Conservation (phyloP, 495 filamentous ascomycete genomes). For the Aspergillus baeticus region DNA sequence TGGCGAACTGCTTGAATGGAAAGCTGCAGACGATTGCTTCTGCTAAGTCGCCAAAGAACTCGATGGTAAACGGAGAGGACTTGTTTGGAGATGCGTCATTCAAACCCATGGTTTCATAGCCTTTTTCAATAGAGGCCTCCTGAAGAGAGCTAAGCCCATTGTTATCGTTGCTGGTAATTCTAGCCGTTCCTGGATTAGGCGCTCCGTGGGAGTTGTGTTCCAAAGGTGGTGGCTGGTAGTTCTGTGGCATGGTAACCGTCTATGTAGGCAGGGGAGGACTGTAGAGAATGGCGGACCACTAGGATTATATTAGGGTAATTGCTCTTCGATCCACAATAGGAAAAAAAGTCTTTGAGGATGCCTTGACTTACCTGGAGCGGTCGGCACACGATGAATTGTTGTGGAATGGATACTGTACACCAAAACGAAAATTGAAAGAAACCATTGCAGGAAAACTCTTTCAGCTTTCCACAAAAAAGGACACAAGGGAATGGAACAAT, state of each 20-base stretch:
- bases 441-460: too few species aligned
- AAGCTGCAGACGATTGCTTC: conserved; percentile 14
- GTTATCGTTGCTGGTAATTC: not conserved
- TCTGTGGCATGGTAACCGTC: not conserved
- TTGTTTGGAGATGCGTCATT: not conserved
- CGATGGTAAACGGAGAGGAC: conserved; percentile 9
- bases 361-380: too few species aligned
- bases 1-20: conserved; percentile 20
- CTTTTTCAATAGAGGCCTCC: not conserved
- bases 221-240: not conserved
- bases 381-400: too few species aligned
- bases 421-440: too few species aligned
- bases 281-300: not conserved
- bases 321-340: too few species aligned
- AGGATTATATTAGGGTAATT: too few species aligned
- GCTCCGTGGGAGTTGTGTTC: not conserved
- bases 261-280: not conserved
- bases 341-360: too few species aligned
- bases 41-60: conserved; percentile 24
- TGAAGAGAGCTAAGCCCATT: not conserved
- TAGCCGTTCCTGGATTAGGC: not conserved
- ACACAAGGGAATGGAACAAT: not conserved
- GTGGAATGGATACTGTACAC: too few species aligned
- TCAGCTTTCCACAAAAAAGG: not conserved
- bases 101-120: not conserved